Evolutionary conservation across 208 protist species (phyloP).

Genomic region (Wallacemonas sp.): DNA sequence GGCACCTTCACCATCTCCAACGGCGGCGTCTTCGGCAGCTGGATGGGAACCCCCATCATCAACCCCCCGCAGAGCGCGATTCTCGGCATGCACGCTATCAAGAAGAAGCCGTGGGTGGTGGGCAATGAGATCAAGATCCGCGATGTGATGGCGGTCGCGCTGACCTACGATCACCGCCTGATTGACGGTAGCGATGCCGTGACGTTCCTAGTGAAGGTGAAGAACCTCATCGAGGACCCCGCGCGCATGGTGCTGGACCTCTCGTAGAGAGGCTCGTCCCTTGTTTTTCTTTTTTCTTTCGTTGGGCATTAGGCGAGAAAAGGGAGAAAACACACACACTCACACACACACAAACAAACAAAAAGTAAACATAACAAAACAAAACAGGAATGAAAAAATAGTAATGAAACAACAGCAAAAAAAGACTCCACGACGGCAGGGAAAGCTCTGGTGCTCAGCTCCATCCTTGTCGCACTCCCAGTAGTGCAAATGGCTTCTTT

Average conservation of each 20-base stretch:
- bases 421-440: no score
- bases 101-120: conserved; percentile 96
- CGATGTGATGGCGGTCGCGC: conserved; percentile 99
- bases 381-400: no score
- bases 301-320: no score
- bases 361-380: no score
- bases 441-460: no score
- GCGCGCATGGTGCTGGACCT: conserved; percentile 93
- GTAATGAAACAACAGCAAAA: no score
- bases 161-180: conserved; percentile 99
- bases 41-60: conserved; percentile 99
- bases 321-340: no score
- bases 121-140: conserved; percentile 90
- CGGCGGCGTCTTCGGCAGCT: conserved; percentile 98
- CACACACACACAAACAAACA: no score
- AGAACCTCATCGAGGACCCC: conserved; percentile 97
- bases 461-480: no score
- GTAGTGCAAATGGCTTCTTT: no score
- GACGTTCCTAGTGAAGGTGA: conserved; percentile 97
- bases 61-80: conserved; percentile 99
- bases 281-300: no score
- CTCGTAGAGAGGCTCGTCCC: conserved; percentile 43
- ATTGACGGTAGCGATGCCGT: conserved; percentile 99
- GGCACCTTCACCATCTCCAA: conserved; percentile 99
- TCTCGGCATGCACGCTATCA: conserved; percentile 98